Evolutionary conservation across 2,329 filamentous ascomycete genomes (phyloP).

Genomic region (Epichloe bromicola): DNA sequence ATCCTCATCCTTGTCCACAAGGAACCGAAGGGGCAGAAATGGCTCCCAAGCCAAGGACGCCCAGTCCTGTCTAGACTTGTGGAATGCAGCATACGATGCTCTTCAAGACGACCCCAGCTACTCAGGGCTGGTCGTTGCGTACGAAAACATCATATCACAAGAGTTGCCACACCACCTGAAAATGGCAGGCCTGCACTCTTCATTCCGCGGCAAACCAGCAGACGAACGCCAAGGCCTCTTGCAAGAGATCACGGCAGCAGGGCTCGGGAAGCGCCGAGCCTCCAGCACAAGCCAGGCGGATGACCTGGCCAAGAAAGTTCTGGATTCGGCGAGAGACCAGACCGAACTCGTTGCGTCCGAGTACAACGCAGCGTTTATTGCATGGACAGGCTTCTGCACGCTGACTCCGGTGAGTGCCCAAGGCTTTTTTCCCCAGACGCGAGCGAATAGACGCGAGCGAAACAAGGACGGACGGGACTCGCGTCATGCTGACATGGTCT

Average conservation of each 20-base stretch:
- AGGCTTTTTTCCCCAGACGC: not conserved
- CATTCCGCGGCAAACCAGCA: conserved; percentile 11
- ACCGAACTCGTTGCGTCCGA: conserved; percentile 14
- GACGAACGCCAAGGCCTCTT: conserved; percentile 18
- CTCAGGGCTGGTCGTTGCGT: conserved; percentile 19
- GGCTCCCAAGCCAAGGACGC: not conserved
- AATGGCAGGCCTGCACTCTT: conserved; percentile 15
- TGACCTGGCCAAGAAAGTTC: conserved; percentile 15
- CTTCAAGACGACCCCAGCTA: conserved; percentile 18
- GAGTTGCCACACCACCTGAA: conserved; percentile 21
- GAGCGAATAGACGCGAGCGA: too few relatives aligned
- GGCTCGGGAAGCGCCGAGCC: conserved; percentile 17
- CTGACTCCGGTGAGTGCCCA: conserved; percentile 21
- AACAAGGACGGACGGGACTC: not conserved
- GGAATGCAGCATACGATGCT: conserved; percentile 22
- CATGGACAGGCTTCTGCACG: conserved; percentile 24
- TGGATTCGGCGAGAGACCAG: conserved; percentile 15
- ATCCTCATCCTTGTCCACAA: not conserved
- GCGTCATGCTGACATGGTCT: not conserved
- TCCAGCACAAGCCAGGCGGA: conserved; percentile 16
- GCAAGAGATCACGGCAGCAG: conserved; percentile 17
- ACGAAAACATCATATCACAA: conserved; percentile 23
- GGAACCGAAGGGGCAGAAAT: not conserved
- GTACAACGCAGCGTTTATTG: conserved; percentile 18
- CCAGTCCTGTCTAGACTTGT: conserved; percentile 15